phyloP scores from a whole-genome alignment of 306 rosid genomes.

The Castanea mollissima region DNA sequence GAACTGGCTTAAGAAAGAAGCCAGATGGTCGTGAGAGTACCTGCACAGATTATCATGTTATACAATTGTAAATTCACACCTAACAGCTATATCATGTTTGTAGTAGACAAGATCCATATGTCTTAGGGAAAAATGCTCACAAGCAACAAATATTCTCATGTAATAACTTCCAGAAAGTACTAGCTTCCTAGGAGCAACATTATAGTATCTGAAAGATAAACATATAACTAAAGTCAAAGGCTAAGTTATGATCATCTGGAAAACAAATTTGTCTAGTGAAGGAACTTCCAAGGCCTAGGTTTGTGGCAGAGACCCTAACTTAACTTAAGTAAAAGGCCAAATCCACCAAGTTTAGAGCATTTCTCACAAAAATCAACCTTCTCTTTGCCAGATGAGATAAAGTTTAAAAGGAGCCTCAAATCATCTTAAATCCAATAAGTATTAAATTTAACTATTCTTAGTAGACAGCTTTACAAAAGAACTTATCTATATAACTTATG shows the following conservation, averaged over 20 bases:
- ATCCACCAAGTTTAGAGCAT: background rate
- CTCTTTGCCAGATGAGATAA: background rate
- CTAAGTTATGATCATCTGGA: constrained; percentile 2
- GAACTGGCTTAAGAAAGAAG: constrained; percentile 83
- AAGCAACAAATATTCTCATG: background rate
- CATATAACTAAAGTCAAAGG: background rate
- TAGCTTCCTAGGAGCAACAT: background rate
- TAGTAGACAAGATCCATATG: background rate
- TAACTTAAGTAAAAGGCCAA: background rate
- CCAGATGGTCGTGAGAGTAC: constrained; percentile 85
- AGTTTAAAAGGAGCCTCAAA: background rate
- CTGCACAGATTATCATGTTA: constrained; percentile 44
- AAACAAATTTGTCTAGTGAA: background rate
- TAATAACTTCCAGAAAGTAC: background rate
- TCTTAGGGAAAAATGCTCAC: background rate
- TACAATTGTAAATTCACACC: constrained; percentile 7
- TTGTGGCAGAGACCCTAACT: background rate
- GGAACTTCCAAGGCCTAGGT: background rate
- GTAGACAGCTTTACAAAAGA: background rate
- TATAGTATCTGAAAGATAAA: background rate
- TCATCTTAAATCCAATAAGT: background rate
- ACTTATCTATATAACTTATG: background rate
- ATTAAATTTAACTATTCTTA: background rate
- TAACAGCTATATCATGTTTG: background rate
- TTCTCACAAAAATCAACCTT: background rate